A percentile compares a stretch with the other conserved stretches of the same genome.
Evolutionary conservation across 805 yeast genomes (phyloP).

Genomic region (Saccharomycopsis amapae): DNA sequence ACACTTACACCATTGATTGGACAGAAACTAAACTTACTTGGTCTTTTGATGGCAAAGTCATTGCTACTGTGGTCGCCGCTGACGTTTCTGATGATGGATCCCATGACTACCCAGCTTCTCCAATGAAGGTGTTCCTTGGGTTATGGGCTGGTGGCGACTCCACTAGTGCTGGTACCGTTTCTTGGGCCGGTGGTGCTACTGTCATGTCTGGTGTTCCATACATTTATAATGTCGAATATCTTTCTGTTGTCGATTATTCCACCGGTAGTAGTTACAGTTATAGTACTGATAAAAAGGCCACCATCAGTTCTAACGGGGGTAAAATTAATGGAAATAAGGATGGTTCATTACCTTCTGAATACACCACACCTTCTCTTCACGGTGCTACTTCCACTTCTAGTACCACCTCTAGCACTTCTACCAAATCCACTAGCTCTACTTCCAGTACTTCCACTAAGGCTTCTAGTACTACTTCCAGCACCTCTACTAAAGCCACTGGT

Average conservation of each 20-base stretch:
- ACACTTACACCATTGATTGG: slow-evolving; percentile 67
- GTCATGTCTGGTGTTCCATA: slow-evolving; percentile 44
- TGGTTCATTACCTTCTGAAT: slow-evolving; percentile 16
- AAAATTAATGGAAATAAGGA: slow-evolving; percentile 18
- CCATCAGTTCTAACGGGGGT: slow-evolving; percentile 26
- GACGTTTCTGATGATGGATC: slow-evolving; percentile 32
- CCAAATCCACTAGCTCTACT: slow-evolving; percentile 24
- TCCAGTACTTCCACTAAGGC: slow-evolving; percentile 21
- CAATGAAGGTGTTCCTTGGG: slow-evolving; percentile 43
- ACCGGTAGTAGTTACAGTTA: slow-evolving; percentile 43
- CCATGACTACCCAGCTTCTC: slow-evolving; percentile 61
- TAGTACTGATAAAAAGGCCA: slow-evolving; percentile 42
- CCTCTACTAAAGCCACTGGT: background rate
- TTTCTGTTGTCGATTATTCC: slow-evolving; percentile 46
- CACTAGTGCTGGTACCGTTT: slow-evolving; percentile 51
- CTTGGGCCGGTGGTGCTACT: slow-evolving; percentile 67
- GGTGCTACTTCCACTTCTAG: slow-evolving; percentile 1
- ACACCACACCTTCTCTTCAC: slow-evolving; percentile 22
- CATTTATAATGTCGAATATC: slow-evolving; percentile 40
- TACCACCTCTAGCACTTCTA: slow-evolving; percentile 25
- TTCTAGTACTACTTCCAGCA: slow-evolving; percentile 14
- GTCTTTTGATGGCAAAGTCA: slow-evolving; percentile 50
- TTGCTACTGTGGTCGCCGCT: slow-evolving; percentile 43
- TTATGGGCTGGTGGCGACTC: slow-evolving; percentile 47
- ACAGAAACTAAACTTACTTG: slow-evolving; percentile 44